Conservation (phyloP, 345 rosid genomes). For the Citrus maxima region DNA sequence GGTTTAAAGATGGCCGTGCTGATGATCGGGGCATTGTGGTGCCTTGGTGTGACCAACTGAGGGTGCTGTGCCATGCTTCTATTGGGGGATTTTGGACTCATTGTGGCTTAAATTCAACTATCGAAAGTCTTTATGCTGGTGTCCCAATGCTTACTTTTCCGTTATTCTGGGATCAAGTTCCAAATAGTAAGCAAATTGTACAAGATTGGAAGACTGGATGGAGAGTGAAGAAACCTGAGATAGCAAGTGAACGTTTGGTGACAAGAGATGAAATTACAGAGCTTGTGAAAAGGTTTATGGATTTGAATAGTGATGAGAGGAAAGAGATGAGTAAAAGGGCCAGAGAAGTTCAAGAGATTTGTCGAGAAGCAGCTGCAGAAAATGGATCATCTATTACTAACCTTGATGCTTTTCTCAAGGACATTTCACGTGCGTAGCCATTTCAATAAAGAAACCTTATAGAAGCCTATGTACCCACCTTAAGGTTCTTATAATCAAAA, state of each 20-base stretch:
- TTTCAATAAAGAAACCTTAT: background rate
- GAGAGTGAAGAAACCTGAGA: conserved; percentile 10
- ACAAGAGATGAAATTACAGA: conserved; percentile 21
- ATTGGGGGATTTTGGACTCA: conserved; percentile 42
- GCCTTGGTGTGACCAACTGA: conserved; percentile 38
- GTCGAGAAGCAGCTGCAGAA: conserved; percentile 8
- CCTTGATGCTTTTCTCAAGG: conserved; percentile 6
- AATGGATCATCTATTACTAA: conserved; percentile 25
- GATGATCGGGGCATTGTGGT: conserved; percentile 19
- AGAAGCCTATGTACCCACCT: too few relatives aligned
- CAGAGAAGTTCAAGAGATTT: conserved; percentile 7
- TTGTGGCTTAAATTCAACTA: conserved; percentile 36
- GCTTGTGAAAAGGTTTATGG: conserved; percentile 21
- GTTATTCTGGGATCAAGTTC: conserved; percentile 23
- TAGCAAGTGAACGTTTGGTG: conserved; percentile 9
- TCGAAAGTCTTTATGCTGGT: conserved; percentile 33
- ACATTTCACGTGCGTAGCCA: background rate
- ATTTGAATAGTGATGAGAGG: conserved; percentile 15
- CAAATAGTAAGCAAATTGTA: conserved; percentile 27
- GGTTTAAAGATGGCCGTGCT: conserved; percentile 1
- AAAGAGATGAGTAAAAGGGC: conserved; percentile 23
- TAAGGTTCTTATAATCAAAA: too few relatives aligned
- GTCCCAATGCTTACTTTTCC: conserved; percentile 43
- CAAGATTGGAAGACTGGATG: conserved; percentile 44
- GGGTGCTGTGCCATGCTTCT: conserved; percentile 35